Percentiles rank a stretch among this genome's conserved stretches.
phyloP scores from a whole-genome alignment of 2,329 filamentous ascomycete species.

The Penicillium corylophilum region DNA sequence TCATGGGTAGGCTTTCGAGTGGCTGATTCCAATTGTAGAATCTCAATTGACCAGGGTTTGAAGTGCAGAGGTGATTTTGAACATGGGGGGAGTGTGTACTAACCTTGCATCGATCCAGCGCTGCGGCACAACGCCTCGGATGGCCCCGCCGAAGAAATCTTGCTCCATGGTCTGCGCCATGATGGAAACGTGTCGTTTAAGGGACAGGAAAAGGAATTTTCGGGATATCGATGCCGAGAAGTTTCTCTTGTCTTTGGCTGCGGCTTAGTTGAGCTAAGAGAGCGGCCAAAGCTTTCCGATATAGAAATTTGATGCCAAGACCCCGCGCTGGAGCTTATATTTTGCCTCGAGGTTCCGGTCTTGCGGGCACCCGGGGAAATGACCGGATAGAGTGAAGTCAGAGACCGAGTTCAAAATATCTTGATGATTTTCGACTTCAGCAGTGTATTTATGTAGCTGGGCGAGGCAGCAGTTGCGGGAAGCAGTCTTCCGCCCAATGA shows the following conservation, averaged over 20 bases:
- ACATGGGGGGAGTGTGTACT: constrained; percentile 6
- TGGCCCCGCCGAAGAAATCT: constrained; percentile 38
- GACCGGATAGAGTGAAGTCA: not conserved
- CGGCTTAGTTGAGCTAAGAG: not conserved
- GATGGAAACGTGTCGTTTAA: not conserved
- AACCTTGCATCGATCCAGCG: constrained; percentile 41
- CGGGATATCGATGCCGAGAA: not conserved
- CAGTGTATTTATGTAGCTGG: constrained; percentile 3
- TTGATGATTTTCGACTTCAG: not conserved
- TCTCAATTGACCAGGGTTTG: not conserved
- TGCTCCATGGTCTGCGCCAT: constrained; percentile 29
- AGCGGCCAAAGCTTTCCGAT: not conserved
- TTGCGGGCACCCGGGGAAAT: not conserved
- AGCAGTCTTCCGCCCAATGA: constrained; percentile 27
- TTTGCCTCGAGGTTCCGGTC: not conserved
- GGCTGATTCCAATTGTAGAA: not conserved
- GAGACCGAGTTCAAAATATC: not conserved
- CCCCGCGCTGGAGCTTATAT: not conserved
- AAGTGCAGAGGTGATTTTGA: not conserved
- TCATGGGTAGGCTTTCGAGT: not conserved
- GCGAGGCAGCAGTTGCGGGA: constrained; percentile 21
- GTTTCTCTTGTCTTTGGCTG: not conserved
- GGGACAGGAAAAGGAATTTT: not conserved
- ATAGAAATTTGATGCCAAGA: constrained; percentile 9
- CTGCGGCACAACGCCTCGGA: constrained; percentile 33